Conservation (phyloP, 2,329 filamentous ascomycete genomes). For the Talaromyces sp. region DNA sequence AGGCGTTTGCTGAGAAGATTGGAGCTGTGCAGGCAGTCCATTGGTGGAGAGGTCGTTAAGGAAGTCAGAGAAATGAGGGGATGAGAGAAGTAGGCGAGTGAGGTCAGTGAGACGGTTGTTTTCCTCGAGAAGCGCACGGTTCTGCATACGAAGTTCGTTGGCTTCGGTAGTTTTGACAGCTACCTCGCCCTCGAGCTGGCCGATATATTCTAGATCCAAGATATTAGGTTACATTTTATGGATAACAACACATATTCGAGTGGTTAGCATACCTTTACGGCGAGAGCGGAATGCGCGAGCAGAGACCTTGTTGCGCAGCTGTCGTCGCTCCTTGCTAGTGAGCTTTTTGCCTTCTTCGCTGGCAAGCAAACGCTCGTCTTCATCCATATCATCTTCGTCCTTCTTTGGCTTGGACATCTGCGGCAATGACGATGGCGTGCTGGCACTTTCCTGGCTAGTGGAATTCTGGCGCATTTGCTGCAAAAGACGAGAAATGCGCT, state of each 20-base stretch:
- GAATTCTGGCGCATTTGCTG: conserved; percentile 77
- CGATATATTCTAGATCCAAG: conserved; percentile 76
- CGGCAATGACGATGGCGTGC: conserved; percentile 40
- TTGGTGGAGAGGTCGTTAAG: conserved; percentile 65
- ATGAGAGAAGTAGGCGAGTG: conserved; percentile 74
- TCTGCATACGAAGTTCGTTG: conserved; percentile 72
- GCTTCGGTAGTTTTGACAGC: conserved; percentile 78
- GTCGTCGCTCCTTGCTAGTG: conserved; percentile 93
- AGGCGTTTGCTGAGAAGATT: conserved; percentile 27
- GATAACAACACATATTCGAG: too few relatives aligned
- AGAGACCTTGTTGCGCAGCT: conserved; percentile 98
- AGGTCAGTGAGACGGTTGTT: conserved; percentile 74
- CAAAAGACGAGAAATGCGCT: conserved; percentile 88
- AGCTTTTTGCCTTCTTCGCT: conserved; percentile 98
- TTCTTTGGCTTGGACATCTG: conserved; percentile 75
- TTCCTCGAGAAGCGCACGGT: conserved; percentile 75
- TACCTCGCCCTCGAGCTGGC: conserved; percentile 86
- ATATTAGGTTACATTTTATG: conserved; percentile 43
- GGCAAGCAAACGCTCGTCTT: conserved; percentile 88
- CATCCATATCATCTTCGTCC: conserved; percentile 98
- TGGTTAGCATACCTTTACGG: conserved; percentile 72
- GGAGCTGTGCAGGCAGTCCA: conserved; percentile 38
- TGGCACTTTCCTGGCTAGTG: conserved; percentile 42
- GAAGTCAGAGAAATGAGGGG: conserved; percentile 76
- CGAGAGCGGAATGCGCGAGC: conserved; percentile 96